Base-by-base conservation (phyloP, 768 basidiomycete species). In the Hortiboletus campestris region DNA sequence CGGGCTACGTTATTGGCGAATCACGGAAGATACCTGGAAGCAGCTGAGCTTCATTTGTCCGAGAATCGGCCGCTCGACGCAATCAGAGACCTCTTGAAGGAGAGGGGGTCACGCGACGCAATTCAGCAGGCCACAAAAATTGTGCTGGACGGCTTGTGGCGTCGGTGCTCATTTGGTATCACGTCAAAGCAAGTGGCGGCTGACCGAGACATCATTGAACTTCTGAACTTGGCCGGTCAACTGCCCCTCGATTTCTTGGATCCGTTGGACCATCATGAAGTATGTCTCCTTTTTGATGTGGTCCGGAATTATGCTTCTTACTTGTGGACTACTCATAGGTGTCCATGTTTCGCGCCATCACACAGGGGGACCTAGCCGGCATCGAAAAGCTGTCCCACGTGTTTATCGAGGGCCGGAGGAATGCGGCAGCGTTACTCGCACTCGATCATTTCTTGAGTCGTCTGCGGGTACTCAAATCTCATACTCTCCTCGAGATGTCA, bases 41-140 rank as follows among this genome's bases (percentile, higher is more conserved):
- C 85, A 0, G 84, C 83, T 1, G 73, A 80, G 19, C 61, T 84
- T 17, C 77, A 82, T 59, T 56, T 82, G 6, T 65, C 68, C 0
- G 79, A 83, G 58, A 82, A 80, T 14, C 75, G 78, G 1, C 66
- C 65, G 0, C 34, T 75, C 2, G 75, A 80, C 13, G 85, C 84
- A 0, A 78, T 84, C 11, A 67, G 63, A 13, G 63, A 80, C 3
- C 67, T 84, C 41, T 59, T 83, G 4, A 64, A 69, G 39, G 76
- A 79, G 32, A 59, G 25, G 6, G 48, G 43, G 0, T 71, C 68
- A 14, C 45, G 40, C 3, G 28, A 65, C 0, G 77, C 77, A 1
- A 58, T 65, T 13, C 58, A 53, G 20, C 69, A 64, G 41, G 85
- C 78, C 1, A 65, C 61, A 17, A 51, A 69, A 22, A 79, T 74